Percentiles rank a stretch among this genome's conserved stretches.
Evolutionary conservation across 495 filamentous ascomycete species (phyloP).

Genomic region (Chaetomium cochliodes): DNA sequence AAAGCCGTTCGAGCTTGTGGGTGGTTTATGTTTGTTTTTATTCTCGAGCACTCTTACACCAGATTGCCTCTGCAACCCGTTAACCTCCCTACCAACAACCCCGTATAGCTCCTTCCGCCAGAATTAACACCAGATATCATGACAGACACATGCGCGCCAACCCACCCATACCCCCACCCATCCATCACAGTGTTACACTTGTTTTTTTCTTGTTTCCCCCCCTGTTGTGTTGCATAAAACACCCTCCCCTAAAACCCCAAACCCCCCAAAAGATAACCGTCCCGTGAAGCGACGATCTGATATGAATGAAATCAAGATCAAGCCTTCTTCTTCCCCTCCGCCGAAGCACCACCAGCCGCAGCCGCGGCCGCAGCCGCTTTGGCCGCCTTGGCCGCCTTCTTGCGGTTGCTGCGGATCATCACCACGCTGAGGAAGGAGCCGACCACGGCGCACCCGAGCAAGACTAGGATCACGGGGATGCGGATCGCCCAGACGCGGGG

Average conservation of each 20-base stretch:
- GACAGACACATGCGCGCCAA: not conserved
- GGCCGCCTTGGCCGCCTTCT: constrained; percentile 93
- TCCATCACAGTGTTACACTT: not conserved
- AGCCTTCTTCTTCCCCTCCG: constrained; percentile 57
- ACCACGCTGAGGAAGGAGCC: constrained; percentile 94
- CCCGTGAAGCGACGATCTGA: no score
- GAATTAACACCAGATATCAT: not conserved
- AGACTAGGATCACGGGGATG: constrained; percentile 92
- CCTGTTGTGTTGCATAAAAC: not conserved
- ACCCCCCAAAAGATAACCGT: no score
- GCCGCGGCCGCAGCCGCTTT: constrained; percentile 61
- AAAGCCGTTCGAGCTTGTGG: not conserved
- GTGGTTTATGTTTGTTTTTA: not conserved
- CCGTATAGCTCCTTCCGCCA: not conserved
- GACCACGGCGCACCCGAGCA: constrained; percentile 89
- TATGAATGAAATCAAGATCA: constrained; percentile 14
- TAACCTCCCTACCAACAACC: not conserved
- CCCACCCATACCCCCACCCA: not conserved
- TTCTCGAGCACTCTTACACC: not conserved
- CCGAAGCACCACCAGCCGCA: constrained; percentile 28
- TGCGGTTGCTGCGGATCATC: constrained; percentile 98
- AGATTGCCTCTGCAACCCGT: not conserved
- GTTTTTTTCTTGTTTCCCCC: not conserved
- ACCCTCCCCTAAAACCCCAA: no score
- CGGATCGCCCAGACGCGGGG: constrained; percentile 98